phyloP scores from a whole-genome alignment of 2,329 filamentous ascomycete genomes.

The Pestalotiopsis fici region DNA sequence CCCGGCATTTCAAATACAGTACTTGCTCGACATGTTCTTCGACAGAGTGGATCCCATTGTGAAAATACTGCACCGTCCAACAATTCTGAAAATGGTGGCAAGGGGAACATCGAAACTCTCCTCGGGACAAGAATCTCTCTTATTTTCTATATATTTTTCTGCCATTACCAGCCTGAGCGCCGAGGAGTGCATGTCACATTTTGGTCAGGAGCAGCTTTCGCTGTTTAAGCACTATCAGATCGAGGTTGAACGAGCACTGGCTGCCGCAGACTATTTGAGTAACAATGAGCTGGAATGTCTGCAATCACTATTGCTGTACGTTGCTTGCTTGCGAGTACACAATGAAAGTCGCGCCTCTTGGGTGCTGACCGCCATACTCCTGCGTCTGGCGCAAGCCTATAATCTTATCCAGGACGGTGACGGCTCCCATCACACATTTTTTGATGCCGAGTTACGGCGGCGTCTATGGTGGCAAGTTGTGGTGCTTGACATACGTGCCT shows the following conservation, averaged over 20 bases:
- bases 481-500: conserved; percentile 57
- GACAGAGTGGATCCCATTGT: conserved; percentile 43
- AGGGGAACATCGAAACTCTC: conserved; percentile 16
- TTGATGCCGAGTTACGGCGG: conserved; percentile 60
- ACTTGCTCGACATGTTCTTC: conserved; percentile 36
- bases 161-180: conserved; percentile 35
- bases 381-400: conserved; percentile 44
- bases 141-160: conserved; percentile 45
- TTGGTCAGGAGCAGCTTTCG: conserved; percentile 35
- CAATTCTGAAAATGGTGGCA: conserved; percentile 23
- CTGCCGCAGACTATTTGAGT: conserved; percentile 44
- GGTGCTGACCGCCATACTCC: conserved; percentile 40
- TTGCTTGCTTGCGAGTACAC: conserved; percentile 39
- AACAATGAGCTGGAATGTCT: conserved; percentile 38
- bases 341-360: conserved; percentile 39
- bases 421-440: conserved; percentile 40
- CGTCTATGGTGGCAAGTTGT: conserved; percentile 65
- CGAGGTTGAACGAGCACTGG: conserved; percentile 38
- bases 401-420: conserved; percentile 44
- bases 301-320: conserved; percentile 43
- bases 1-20: conserved; percentile 35
- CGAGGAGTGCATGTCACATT: conserved; percentile 27
- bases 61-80: conserved; percentile 46
- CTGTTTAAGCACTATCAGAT: conserved; percentile 32
- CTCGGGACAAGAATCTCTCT: conserved; percentile 33